Evolutionary conservation across 192 early-diverging fungal species (phyloP).

Genomic region (Backusella luteola): DNA sequence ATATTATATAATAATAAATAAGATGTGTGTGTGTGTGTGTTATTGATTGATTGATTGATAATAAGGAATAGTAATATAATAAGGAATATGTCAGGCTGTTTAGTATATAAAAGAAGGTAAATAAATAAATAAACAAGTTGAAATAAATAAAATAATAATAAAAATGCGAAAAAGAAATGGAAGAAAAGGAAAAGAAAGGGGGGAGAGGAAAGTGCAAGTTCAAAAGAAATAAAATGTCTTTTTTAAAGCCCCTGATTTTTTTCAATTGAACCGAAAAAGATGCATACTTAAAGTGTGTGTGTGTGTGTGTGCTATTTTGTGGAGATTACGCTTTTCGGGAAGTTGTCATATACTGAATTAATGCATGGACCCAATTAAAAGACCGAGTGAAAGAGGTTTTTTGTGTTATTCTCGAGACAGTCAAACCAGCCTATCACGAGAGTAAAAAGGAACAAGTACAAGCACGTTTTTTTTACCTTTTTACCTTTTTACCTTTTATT

Average conservation of each 20-base stretch:
- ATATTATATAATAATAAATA: neutral
- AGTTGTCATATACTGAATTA: neutral
- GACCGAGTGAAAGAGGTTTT: neutral
- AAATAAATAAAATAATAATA: slow-evolving; percentile 3
- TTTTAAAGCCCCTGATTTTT: slow-evolving; percentile 1
- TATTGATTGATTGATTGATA: neutral
- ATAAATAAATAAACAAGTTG: neutral
- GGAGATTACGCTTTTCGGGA: neutral
- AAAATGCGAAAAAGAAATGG: slow-evolving; percentile 2
- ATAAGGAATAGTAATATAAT: slow-evolving; percentile 8
- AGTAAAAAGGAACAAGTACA: slow-evolving; percentile 3
- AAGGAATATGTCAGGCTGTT: neutral
- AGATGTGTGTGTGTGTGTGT: neutral
- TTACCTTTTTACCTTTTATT: neutral
- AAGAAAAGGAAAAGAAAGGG: slow-evolving; percentile 7
- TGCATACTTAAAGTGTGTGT: neutral
- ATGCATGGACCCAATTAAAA: slow-evolving; percentile 14
- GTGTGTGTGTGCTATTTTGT: neutral
- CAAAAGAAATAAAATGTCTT: neutral
- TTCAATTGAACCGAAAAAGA: neutral
- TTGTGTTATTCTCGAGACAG: neutral
- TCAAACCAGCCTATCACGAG: slow-evolving; percentile 4
- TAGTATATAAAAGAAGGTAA: neutral
- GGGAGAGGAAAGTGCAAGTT: neutral
- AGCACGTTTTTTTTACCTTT: slow-evolving; percentile 12